Conservation (phyloP, 805 yeast species). For the Candida saitoana region DNA sequence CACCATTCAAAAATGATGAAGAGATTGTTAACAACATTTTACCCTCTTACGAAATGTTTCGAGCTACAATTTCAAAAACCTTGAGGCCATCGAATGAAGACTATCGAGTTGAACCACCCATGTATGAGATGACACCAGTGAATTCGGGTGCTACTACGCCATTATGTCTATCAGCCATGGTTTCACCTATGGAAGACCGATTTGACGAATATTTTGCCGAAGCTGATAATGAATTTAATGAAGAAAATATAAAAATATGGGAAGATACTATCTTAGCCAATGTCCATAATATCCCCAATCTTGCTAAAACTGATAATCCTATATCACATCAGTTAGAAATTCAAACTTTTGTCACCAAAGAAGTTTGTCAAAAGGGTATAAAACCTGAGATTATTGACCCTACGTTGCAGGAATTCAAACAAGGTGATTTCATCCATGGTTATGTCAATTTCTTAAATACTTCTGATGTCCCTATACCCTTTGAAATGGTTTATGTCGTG, state of each 20-base stretch:
- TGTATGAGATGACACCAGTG: constrained; percentile 26
- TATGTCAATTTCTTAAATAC: constrained; percentile 35
- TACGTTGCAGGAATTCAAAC: constrained; percentile 28
- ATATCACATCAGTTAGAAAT: constrained; percentile 27
- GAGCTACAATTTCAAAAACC: constrained; percentile 36
- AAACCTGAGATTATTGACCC: constrained; percentile 33
- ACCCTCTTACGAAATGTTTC: constrained; percentile 44
- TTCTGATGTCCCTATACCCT: constrained; percentile 28
- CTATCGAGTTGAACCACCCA: constrained; percentile 38
- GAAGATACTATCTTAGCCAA: constrained; percentile 41
- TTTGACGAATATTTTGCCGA: constrained; percentile 18
- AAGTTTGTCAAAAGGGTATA: constrained; percentile 38
- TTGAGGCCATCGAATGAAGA: constrained; percentile 36
- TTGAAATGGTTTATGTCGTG: constrained; percentile 43
- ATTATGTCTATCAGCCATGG: constrained; percentile 10
- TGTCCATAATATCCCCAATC: constrained; percentile 35
- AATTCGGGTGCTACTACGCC: constrained; percentile 12
- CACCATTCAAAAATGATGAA: constrained; percentile 13
- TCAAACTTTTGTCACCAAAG: constrained; percentile 32
- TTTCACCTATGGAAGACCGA: constrained; percentile 10
- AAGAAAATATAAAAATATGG: constrained; percentile 30
- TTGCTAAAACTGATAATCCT: constrained; percentile 27
- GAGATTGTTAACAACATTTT: constrained; percentile 30
- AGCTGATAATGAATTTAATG: constrained; percentile 14
- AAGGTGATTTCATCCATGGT: constrained; percentile 43